These are phyloP conservation scores for Epichloe uncinata DNA, from an alignment of 2,329 filamentous ascomycete genomes.

Conservation along the genomic window DNA sequence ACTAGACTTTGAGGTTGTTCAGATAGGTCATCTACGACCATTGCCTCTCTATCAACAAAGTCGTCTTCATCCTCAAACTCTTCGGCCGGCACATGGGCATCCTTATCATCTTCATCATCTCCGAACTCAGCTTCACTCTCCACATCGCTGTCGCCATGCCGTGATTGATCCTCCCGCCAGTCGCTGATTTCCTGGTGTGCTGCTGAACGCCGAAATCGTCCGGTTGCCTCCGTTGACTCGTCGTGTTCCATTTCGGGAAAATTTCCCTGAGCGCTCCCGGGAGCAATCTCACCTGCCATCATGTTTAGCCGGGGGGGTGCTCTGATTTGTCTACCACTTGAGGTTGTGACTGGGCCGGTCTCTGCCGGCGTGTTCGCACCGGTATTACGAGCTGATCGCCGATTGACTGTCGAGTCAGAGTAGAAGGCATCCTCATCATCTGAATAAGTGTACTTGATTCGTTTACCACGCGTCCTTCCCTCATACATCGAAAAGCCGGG, in stretches of 20 bases:
- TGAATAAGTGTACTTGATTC: conserved; percentile 91
- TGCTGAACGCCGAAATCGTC: conserved; percentile 37
- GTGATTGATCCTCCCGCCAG: conserved; percentile 25
- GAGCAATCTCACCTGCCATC: conserved; percentile 37
- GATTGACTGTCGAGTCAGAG: conserved; percentile 43
- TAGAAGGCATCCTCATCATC: conserved; percentile 68
- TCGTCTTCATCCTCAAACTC: conserved; percentile 47
- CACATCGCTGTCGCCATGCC: conserved; percentile 40
- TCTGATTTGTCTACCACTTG: conserved; percentile 75
- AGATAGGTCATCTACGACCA: conserved; percentile 39
- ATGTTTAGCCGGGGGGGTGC: conserved; percentile 53
- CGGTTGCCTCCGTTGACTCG: conserved; percentile 27
- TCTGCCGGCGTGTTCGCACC: conserved; percentile 62
- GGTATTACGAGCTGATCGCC: conserved; percentile 65
- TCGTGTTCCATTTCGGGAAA: conserved; percentile 26
- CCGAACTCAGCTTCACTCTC: conserved; percentile 64
- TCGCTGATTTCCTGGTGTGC: conserved; percentile 36
- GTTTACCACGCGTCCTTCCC: conserved; percentile 88
- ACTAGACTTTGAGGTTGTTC: conserved; percentile 49
- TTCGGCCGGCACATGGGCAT: conserved; percentile 47
- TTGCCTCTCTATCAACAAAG: conserved; percentile 42
- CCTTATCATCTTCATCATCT: conserved; percentile 59
- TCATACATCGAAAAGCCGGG: conserved; percentile 89
- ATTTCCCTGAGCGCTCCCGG: conserved; percentile 33
- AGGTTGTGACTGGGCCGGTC: conserved; percentile 51